Evolutionary conservation across 2,329 filamentous ascomycete species (phyloP).

Genomic region (Trichoderma semiorbis): DNA sequence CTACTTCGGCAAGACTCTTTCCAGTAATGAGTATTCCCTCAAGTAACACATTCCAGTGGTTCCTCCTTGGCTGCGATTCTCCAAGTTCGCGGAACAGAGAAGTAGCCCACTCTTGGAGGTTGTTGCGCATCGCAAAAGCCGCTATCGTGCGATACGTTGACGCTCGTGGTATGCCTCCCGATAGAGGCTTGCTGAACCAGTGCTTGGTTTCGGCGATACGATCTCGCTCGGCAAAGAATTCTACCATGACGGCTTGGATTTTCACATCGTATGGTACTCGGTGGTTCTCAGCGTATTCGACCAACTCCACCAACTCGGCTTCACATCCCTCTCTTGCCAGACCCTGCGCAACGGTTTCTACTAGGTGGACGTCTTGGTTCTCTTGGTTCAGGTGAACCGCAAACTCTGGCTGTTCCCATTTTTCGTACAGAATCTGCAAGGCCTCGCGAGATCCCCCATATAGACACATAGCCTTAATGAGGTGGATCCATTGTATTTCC

Average conservation of each 20-base stretch:
- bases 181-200: conserved; percentile 62
- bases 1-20: conserved; percentile 54
- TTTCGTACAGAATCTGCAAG: conserved; percentile 38
- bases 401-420: conserved; percentile 29
- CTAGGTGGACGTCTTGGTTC: conserved; percentile 19
- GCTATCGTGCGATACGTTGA: conserved; percentile 32
- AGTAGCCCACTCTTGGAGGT: conserved; percentile 60
- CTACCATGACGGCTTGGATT: conserved; percentile 55
- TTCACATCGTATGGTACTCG: conserved; percentile 43
- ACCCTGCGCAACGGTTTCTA: conserved; percentile 45
- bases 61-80: conserved; percentile 46
- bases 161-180: conserved; percentile 23
- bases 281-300: conserved; percentile 48
- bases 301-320: conserved; percentile 53
- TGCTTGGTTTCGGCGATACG: conserved; percentile 58
- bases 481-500: conserved; percentile 30
- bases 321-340: conserved; percentile 59
- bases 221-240: conserved; percentile 58
- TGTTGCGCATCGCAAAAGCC: conserved; percentile 55
- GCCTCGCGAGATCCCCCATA: conserved; percentile 57
- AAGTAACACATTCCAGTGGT: conserved; percentile 68
- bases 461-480: conserved; percentile 44
- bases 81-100: conserved; percentile 54
- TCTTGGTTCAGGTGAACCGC: conserved; percentile 22
- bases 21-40: conserved; percentile 68